Percentiles rank a stretch among this genome's conserved stretches.
Evolutionary conservation across 2,329 filamentous ascomycete species (phyloP).

Genomic region (Ophiosphaerella narmari): DNA sequence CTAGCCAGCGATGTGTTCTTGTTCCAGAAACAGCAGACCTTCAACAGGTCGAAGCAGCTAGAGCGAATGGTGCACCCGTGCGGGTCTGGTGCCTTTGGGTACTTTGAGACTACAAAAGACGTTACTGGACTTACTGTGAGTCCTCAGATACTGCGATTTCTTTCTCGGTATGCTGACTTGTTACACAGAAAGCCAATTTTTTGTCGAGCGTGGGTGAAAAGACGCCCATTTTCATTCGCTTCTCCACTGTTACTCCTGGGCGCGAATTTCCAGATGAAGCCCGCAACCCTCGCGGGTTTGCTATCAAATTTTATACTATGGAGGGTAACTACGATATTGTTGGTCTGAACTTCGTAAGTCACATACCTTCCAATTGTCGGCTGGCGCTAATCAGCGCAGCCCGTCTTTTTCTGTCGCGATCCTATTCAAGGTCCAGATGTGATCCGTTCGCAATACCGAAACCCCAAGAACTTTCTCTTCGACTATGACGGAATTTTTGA

Average conservation of each 20-base stretch:
- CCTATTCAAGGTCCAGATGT: constrained; percentile 55
- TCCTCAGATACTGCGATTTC: too few species aligned
- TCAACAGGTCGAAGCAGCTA: constrained; percentile 61
- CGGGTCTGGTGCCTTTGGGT: constrained; percentile 53
- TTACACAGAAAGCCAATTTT: too few species aligned
- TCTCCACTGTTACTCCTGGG: constrained; percentile 28
- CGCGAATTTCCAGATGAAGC: constrained; percentile 53
- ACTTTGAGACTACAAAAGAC: constrained; percentile 52
- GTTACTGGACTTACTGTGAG: constrained; percentile 19
- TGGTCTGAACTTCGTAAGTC: constrained; percentile 50
- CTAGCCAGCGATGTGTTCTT: constrained; percentile 57
- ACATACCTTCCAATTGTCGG: not conserved
- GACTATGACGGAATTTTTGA: constrained; percentile 57
- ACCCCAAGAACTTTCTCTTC: constrained; percentile 55
- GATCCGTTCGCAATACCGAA: constrained; percentile 54
- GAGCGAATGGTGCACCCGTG: constrained; percentile 51
- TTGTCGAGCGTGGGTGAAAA: too few species aligned
- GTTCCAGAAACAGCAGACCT: constrained; percentile 60
- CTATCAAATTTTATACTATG: constrained; percentile 56
- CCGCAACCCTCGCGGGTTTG: constrained; percentile 55
- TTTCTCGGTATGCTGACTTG: too few species aligned
- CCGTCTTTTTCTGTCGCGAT: constrained; percentile 57
- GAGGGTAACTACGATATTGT: constrained; percentile 58
- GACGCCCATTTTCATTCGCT: too few species aligned
- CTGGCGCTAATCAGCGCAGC: constrained; percentile 23